Percentiles rank a stretch among this genome's conserved stretches.
Evolutionary conservation across 345 rosid genomes (phyloP).

Genomic region (Rhodamnia rubescens): DNA sequence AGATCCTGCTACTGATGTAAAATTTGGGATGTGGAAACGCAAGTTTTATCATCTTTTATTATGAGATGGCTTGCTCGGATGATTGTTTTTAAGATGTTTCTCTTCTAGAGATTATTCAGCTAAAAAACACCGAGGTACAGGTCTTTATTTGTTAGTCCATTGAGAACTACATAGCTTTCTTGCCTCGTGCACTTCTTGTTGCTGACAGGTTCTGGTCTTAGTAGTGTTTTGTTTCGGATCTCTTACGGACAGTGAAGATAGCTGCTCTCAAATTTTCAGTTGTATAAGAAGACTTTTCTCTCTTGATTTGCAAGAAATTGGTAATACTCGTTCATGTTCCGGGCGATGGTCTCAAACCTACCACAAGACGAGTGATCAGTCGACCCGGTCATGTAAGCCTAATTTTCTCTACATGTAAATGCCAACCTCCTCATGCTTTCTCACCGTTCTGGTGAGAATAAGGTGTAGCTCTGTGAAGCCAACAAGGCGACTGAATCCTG

Average conservation of each 20-base stretch:
- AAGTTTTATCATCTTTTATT: background rate
- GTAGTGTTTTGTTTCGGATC: background rate
- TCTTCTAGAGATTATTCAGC: background rate
- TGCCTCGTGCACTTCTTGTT: background rate
- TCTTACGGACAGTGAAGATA: background rate
- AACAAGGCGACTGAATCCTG: background rate
- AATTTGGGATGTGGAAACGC: background rate
- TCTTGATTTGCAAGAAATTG: background rate
- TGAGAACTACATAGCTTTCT: background rate
- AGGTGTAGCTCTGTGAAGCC: background rate
- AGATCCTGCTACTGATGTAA: background rate
- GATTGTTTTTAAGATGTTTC: background rate
- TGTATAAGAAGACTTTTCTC: background rate
- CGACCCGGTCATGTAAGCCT: background rate
- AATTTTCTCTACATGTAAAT: background rate
- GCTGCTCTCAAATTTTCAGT: background rate
- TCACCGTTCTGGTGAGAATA: background rate
- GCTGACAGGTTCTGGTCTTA: background rate
- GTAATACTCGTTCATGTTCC: background rate
- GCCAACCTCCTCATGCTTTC: background rate
- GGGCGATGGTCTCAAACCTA: background rate
- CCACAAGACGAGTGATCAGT: background rate
- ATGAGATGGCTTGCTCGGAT: background rate
- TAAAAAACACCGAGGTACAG: background rate
- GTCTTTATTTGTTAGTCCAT: background rate